These are phyloP conservation scores for Pseudozyma thailandica DNA, from an alignment of 1,284 basidiomycete species.

Conservation along the genomic window DNA sequence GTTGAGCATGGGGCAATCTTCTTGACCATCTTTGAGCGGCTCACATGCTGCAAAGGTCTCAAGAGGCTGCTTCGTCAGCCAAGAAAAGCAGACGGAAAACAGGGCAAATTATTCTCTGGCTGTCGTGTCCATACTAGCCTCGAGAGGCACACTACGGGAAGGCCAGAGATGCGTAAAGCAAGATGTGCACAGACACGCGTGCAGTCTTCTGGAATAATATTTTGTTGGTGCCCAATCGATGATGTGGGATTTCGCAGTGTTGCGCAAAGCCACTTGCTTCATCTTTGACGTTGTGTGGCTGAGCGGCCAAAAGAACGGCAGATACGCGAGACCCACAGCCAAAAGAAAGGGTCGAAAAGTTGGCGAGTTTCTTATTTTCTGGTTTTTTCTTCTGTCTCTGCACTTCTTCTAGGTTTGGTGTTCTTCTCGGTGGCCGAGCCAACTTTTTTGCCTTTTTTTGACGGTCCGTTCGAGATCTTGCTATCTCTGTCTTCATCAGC, in stretches of 20 bases:
- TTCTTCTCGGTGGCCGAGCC: not conserved
- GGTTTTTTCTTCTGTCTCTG: not conserved
- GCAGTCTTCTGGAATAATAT: no score
- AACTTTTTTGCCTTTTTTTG: constrained; percentile 4
- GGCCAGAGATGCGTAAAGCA: not conserved
- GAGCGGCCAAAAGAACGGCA: not conserved
- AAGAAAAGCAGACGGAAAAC: no score
- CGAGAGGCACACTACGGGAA: not conserved
- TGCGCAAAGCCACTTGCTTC: not conserved
- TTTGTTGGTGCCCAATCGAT: constrained; percentile 1
- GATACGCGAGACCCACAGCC: not conserved
- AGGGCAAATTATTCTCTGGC: no score
- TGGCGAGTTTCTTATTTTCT: constrained; percentile 12
- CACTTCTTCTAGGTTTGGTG: not conserved
- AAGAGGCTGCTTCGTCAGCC: no score
- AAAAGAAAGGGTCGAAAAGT: not conserved
- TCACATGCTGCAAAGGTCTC: no score
- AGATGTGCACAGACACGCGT: no score
- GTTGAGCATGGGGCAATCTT: no score
- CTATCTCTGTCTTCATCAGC: constrained; percentile 30
- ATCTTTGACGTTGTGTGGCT: not conserved
- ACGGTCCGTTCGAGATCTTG: constrained; percentile 26
- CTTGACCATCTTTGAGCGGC: no score
- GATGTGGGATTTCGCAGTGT: no score
- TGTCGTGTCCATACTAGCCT: no score